Evolutionary conservation across 192 early-diverging fungal species (phyloP), one percentile per base, ranked within the genome.

Genomic region (Coemansia sp.): DNA sequence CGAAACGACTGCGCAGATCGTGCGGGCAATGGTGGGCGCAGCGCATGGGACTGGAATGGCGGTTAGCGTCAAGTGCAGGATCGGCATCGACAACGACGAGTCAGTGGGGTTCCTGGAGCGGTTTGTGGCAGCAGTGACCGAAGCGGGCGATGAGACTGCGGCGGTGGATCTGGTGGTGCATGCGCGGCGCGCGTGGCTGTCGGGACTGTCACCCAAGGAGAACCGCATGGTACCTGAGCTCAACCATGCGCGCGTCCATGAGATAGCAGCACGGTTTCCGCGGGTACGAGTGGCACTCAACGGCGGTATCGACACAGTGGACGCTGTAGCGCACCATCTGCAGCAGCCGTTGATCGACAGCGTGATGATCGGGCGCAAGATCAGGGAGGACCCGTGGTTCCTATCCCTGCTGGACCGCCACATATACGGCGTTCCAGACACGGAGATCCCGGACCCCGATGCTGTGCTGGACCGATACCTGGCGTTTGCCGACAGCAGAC

Each of bases 51-150:
- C 52, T 3, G 33, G 47, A 0, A 23, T 38, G 3, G 45, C 57
- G 3, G 73, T 91, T 33, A 89, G 86, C 37, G 83, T 91, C 48
- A 91, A 91, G 72, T 89, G 88, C 65, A 81, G 89, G 14, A 85
- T 86, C n/a, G 89, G 89, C 6, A 79, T 91, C n/a, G 89, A 91
- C 59, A 65, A 87, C 11, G 64, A 83, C 33, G 89, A 88, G 54
- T 84, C 85, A 8, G 72, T 83, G 34, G 87, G 86, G 52, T 85
- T 86, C 41, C 50, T 91, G 25, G 59, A 52, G 20, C 27, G 40
- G 8, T 84, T 84, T 25, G 61, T 84, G 11, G 33, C 66, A 6
- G 27, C 57, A 3, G 54, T 84, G 19, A 53, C 48, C 0, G 22
- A 25, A 13, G 29, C 25, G 3, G 59, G 31, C 15, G n/a, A n/a